A percentile compares a stretch with the other conserved stretches of the same genome.
phyloP scores from a whole-genome alignment of 2,329 filamentous ascomycete species.

The Monilinia polystroma region DNA sequence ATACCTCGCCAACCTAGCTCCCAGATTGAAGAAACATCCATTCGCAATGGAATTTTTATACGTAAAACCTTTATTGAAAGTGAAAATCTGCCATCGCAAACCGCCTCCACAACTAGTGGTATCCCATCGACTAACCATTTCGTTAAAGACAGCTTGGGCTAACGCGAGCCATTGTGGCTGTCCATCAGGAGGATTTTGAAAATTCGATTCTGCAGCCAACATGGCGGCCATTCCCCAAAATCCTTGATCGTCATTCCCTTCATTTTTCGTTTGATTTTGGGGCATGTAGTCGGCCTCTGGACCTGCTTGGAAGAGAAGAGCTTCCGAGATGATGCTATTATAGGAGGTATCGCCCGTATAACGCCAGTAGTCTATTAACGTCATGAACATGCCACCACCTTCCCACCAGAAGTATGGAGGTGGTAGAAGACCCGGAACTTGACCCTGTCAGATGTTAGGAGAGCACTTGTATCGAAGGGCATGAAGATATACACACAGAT shows the following conservation, averaged over 20 bases:
- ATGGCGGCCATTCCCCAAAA: slow-evolving; percentile 73
- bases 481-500: slow-evolving; percentile 39
- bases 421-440: slow-evolving; percentile 50
- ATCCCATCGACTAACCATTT: slow-evolving; percentile 72
- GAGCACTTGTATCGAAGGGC: slow-evolving; percentile 42
- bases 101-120: slow-evolving; percentile 65
- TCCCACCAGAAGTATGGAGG: slow-evolving; percentile 56
- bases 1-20: slow-evolving; percentile 68
- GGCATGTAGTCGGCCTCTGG: slow-evolving; percentile 75
- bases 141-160: slow-evolving; percentile 78
- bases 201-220: slow-evolving; percentile 67
- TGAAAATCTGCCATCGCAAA: slow-evolving; percentile 80
- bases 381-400: slow-evolving; percentile 71
- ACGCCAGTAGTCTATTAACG: slow-evolving; percentile 80
- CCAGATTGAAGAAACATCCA: slow-evolving; percentile 60
- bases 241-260: slow-evolving; percentile 70
- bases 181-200: slow-evolving; percentile 52
- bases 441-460: slow-evolving; percentile 49
- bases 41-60: slow-evolving; percentile 70
- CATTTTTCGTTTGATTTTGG: slow-evolving; percentile 58
- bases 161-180: slow-evolving; percentile 67
- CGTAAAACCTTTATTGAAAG: slow-evolving; percentile 75
- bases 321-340: slow-evolving; percentile 61
- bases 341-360: slow-evolving; percentile 72
- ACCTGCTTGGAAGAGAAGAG: slow-evolving; percentile 71